These are phyloP conservation scores for Ogataea zsoltii DNA, from an alignment of 805 yeast genomes.

Conservation along the genomic window DNA sequence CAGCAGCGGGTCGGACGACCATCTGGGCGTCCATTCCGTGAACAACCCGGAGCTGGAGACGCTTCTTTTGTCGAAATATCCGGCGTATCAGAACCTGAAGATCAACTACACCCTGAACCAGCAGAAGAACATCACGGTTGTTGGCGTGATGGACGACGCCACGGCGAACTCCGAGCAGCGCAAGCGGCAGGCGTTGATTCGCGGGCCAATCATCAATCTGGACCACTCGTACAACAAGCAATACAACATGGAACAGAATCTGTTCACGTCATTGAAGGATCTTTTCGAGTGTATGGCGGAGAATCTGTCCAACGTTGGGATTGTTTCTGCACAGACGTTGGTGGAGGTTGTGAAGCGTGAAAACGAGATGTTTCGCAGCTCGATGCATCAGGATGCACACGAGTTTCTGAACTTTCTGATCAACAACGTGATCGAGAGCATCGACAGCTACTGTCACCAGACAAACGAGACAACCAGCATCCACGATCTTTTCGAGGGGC, in stretches of 20 bases:
- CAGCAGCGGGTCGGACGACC: constrained; percentile 9
- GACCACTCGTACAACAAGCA: constrained; percentile 62
- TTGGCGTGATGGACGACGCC: constrained; percentile 43
- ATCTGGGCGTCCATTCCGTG: constrained; percentile 9
- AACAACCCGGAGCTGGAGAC: constrained; percentile 25
- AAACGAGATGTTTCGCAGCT: constrained; percentile 80
- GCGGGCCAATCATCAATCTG: constrained; percentile 82
- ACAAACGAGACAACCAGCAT: constrained; percentile 30
- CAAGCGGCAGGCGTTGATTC: constrained; percentile 71
- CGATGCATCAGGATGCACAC: constrained; percentile 98
- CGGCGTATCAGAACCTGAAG: constrained; percentile 35
- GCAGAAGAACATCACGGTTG: constrained; percentile 47
- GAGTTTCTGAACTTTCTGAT: constrained; percentile 88
- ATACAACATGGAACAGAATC: constrained; percentile 49
- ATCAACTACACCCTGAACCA: constrained; percentile 41
- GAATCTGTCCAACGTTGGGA: constrained; percentile 67
- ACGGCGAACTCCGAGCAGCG: constrained; percentile 64
- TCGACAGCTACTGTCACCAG: constrained; percentile 34
- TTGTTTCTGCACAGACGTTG: constrained; percentile 77
- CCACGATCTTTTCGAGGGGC: constrained; percentile 78
- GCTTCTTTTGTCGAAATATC: constrained; percentile 27
- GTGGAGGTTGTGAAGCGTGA: constrained; percentile 76
- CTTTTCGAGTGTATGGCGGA: constrained; percentile 82
- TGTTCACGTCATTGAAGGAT: constrained; percentile 76
- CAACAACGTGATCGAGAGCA: constrained; percentile 63